Percentiles rank a stretch among this genome's conserved stretches.
phyloP scores from a whole-genome alignment of 139 green algal genomes.

The Pleodorina starrii region DNA sequence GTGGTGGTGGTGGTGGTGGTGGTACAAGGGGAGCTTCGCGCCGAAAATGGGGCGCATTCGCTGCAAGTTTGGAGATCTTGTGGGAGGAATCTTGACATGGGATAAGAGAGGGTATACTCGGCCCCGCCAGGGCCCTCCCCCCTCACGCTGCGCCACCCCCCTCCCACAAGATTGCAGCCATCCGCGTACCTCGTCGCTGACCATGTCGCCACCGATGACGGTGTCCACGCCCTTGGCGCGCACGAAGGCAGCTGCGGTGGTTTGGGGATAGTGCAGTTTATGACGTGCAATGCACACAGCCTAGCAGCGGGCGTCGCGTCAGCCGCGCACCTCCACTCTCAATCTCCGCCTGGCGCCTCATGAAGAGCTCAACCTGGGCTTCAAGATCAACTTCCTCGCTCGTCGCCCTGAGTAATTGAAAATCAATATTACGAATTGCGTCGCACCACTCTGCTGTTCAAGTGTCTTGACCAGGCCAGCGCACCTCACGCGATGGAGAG shows the following conservation, averaged over 20 bases:
- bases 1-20: too few relatives aligned
- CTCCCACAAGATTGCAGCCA: too few relatives aligned
- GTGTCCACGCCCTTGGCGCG: constrained; percentile 57
- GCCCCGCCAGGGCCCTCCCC: not conserved
- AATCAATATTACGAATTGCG: not conserved
- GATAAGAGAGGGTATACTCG: too few relatives aligned
- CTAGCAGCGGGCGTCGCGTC: too few relatives aligned
- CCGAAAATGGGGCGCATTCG: too few relatives aligned
- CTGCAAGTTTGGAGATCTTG: too few relatives aligned
- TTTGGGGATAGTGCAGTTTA: not conserved
- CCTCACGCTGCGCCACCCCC: too few relatives aligned
- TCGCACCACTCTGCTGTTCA: not conserved
- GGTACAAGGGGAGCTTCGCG: too few relatives aligned
- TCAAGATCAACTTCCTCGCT: constrained; percentile 85
- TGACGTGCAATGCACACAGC: not conserved
- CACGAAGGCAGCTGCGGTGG: constrained; percentile 71
- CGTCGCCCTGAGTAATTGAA: constrained; percentile 13
- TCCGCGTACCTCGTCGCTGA: constrained; percentile 65
- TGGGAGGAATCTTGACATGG: too few relatives aligned
- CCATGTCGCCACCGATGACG: constrained; percentile 69
- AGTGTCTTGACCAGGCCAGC: not conserved
- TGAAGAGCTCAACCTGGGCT: constrained; percentile 85
- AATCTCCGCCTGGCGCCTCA: constrained; percentile 86
- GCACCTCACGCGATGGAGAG: not conserved
- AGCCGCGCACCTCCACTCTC: constrained; percentile 79